Evolutionary conservation across 2,329 filamentous ascomycete species (phyloP), one percentile per base, ranked within the genome.

Genomic region (Scedosporium minutisporum): DNA sequence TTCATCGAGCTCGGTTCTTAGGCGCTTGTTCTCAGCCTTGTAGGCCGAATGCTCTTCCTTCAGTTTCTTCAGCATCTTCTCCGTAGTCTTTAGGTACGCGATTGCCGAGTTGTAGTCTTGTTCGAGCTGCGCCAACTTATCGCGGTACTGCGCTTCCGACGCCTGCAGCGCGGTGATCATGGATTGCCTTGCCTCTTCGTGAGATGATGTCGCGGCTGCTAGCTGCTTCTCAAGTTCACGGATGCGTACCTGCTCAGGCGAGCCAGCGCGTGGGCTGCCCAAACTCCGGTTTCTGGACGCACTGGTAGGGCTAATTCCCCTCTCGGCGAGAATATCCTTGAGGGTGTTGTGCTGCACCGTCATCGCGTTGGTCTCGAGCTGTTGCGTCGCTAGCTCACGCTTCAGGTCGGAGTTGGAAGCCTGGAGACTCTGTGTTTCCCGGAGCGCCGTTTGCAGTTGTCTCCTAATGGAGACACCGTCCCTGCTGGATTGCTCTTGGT

Each of bases 31-130:
- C 65, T 95, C 89, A 12, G 86, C 77, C 81, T 97, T 97, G 77
- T 96, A 95, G 63, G 92, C 90, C 62, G 89, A 82, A n/a, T 99
- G 81, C 76, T 99, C 95, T 70, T 97, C 92, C 78, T 97, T 97
- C 82, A 99, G 93, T 74, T 96, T 93, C 75, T 95, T 93, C 58
- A 99, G 84, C 92, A 99, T 97, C 82, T 97, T 97, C 76, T 99
- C 95, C 1, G 95, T 97, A 64, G 95, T 95, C 75, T 96, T 96
- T 68, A 99, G 91, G 71, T 99, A 99, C 75, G 97, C 95, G 59
- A 97, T 93, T 16, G 95, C 93, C 51, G 95, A 96, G 74, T 97
- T 92, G 73, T 99, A 97, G 73, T 99, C 95, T 72, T 93, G 96
- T 76, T 97, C 93, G 38, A 99, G 85, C 71, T 96, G 93, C 64